A percentile compares a stretch with the other conserved stretches of the same genome.
phyloP scores from a whole-genome alignment of 202 grass and related monocot genomes.

The Carex sylvatica region DNA sequence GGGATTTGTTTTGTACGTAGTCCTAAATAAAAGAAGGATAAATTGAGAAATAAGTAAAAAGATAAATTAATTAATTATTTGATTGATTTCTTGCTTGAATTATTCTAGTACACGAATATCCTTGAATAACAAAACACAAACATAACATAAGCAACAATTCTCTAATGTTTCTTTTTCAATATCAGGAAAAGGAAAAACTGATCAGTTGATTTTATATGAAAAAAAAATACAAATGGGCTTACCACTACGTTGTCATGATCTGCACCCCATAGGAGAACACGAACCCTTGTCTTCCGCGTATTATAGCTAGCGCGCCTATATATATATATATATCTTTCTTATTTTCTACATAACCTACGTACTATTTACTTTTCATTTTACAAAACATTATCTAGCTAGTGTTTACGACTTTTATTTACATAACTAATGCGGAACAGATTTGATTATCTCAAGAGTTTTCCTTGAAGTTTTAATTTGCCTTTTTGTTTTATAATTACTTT shows the following conservation, averaged over 20 bases:
- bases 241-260: background rate
- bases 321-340: too few relatives aligned
- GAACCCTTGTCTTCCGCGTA: slow-evolving; percentile 25
- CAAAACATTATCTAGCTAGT: background rate
- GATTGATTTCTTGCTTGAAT: too few relatives aligned
- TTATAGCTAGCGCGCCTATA: background rate
- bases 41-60: too few relatives aligned
- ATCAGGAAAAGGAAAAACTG: background rate
- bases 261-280: slow-evolving; percentile 17
- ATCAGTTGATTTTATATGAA: background rate
- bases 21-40: too few relatives aligned
- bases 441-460: background rate
- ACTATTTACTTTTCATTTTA: background rate
- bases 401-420: background rate
- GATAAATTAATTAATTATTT: too few relatives aligned
- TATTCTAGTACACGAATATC: too few relatives aligned
- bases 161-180: too few relatives aligned
- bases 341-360: slow-evolving; percentile 6
- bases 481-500: background rate
- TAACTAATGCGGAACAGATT: background rate
- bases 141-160: too few relatives aligned
- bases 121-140: too few relatives aligned
- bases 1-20: too few relatives aligned
- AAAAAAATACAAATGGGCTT: background rate
- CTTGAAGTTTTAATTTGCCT: background rate